Base-by-base conservation (phyloP, 306 rosid genomes). In the Begonia loranthoides region DNA sequence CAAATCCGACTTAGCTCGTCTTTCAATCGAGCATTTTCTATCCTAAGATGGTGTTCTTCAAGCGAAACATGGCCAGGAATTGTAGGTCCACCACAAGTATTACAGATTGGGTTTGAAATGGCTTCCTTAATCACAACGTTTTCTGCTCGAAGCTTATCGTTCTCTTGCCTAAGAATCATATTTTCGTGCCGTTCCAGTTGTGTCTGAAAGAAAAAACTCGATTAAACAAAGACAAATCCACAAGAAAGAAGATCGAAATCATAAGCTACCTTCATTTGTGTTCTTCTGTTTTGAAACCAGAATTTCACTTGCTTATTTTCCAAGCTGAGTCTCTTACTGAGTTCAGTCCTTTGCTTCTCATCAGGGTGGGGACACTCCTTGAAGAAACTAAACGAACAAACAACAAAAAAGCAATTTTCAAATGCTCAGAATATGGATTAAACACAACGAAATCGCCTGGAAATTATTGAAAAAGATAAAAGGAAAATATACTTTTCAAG, bases 241-340 rank as follows among this genome's bases (percentile, higher is more conserved):
- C 60, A 51, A 9, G 13, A 64, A 45, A 17, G 49, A 21, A 6
- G 33, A 15, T 44, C 36, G 50, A 9, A n/a, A 59, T 41, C 8
- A 33, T 39, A 41, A 61, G 19, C 46, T 49, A 85, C 97, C 92
- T 90, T 90, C 97, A 85, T 73, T 41, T 90, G 97, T 9, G 97
- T 90, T 63, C 97, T 69, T 3, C 94, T 57, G 41, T 90, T 90
- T 62, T 90, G 97, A 68, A 90, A 90, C 97, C 97, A 90, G 65
- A 90, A 90, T 63, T 90, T 90, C 52, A 90, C 85, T 79, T 90
- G 95, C 78, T 85, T 85, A 9, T 58, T 53, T 69, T 76, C 94
- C 81, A 85, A 70, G 61, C 70, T 41, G 60, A 85, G 92, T 61
- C 73, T 78, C 69, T 51, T 70, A 40, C 95, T 76, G 39, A 90